Base-by-base conservation (phyloP, 1,284 basidiomycete species). In the Ceratobasidium sp. region DNA sequence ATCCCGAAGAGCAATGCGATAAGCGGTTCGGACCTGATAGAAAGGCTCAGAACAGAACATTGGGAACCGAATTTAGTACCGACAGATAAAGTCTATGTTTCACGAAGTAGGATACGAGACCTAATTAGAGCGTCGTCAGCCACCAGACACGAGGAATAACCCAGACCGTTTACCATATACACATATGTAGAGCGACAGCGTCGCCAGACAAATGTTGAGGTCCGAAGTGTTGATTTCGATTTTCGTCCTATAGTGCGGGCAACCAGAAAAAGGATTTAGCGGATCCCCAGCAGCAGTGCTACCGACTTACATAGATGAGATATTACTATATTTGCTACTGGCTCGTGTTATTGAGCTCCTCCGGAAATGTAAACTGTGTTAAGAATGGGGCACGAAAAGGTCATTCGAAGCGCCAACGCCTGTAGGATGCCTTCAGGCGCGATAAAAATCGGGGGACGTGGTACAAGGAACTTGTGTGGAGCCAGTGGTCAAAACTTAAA, bases 301-400 rank as follows among this genome's bases (percentile, higher is more conserved):
- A 9, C 8, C 3, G 2, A 58, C 66, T 69, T 39, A 69, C 66
- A 69, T 69, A 37, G 34, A 37, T 37, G 34, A 56, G n/a, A 1
- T n/a, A 31, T 53, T 4, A 11, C 2, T 19, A 48, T 46, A 49
- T 8, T 37, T 58, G 2, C 66, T 37, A 69, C 66, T 69, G 53
- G 66, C 66, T 56, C 58, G 51, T 69, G 53, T 69, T 69, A 69
- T 69, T 69, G 66, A 69, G 66, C 53, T 58, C 49, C 66, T 41
- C 41, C 48, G 31, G 53, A 51, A 2, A 39, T 34, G 48, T 29
- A 16, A 24, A 19, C 22, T 19, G 14, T 43, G 19, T 39, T 61
- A 37, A 61, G 34, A 24, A 61, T 34, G 22, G 14, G 27, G 14
- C 22, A n/a, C 1, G 19, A 3, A 11, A 43, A 9, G 37, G 19